These are phyloP conservation scores for Aspergillus glaucus DNA, from an alignment of 2,329 filamentous ascomycete genomes.

Conservation along the genomic window DNA sequence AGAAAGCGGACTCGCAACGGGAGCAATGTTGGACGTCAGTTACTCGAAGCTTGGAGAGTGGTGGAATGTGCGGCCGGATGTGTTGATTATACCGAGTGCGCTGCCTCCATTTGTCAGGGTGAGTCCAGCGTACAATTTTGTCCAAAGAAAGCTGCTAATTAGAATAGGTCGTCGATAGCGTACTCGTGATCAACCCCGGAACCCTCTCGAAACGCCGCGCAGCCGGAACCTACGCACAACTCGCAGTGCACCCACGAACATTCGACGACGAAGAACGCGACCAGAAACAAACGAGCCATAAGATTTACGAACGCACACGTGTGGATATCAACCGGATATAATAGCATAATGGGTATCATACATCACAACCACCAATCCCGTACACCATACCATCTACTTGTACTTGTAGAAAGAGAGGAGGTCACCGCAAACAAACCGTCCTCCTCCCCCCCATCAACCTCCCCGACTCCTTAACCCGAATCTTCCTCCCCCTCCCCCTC, in stretches of 20 bases:
- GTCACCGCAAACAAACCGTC: slow-evolving; percentile 31
- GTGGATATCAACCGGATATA: slow-evolving; percentile 82
- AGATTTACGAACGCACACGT: slow-evolving; percentile 72
- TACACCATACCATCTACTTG: too few relatives aligned
- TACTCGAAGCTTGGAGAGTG: slow-evolving; percentile 89
- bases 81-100: slow-evolving; percentile 74
- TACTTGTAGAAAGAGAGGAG: neutral
- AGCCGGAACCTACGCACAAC: slow-evolving; percentile 75
- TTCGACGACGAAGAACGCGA: slow-evolving; percentile 54
- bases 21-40: slow-evolving; percentile 72
- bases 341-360: slow-evolving; percentile 13
- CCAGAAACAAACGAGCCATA: slow-evolving; percentile 60
- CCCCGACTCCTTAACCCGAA: slow-evolving; percentile 24
- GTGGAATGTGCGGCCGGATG: slow-evolving; percentile 76
- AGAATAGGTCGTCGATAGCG: slow-evolving; percentile 75
- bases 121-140: slow-evolving; percentile 7
- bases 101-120: slow-evolving; percentile 86
- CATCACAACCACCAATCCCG: neutral
- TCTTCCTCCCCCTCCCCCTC: slow-evolving; percentile 10
- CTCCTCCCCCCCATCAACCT: slow-evolving; percentile 34
- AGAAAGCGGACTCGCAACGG: slow-evolving; percentile 56
- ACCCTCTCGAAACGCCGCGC: slow-evolving; percentile 76
- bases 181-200: slow-evolving; percentile 86
- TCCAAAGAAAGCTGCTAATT: neutral
- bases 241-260: slow-evolving; percentile 64